Evolutionary conservation across 2,329 filamentous ascomycete species (phyloP), one percentile per base, ranked within the genome.

Genomic region (Tolypocladium nubicola): DNA sequence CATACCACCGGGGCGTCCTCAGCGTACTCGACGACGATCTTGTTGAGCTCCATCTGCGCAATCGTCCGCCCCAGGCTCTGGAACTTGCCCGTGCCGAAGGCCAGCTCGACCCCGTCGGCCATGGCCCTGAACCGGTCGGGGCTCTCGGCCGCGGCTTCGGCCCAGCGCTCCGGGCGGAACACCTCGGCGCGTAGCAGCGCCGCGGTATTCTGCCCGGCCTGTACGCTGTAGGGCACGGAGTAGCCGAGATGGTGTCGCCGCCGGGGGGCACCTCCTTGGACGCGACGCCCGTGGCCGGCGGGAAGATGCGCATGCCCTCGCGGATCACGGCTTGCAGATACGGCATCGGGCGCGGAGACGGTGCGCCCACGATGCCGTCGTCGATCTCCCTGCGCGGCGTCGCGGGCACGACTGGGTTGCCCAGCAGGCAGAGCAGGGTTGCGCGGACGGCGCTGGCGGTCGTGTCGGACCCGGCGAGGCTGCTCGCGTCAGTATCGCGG

Each of bases 391-490:
- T 58, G 14, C 75, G 73, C 1, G 83, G 67, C 70, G 72, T 73
- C 4, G 61, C 56, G 57, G 76, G 74, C 0, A 78, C 72, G 3
- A 67, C 68, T 0, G 78, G 77, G 38, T 73, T 75, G 19, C 73
- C 77, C 45, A 76, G 72, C 57, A 82, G 64, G 64, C 77, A 73
- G 37, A 82, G 73, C 49, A 82, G 54, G 5, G 74, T 78, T 35
- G 74, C 69, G 5, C 79, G 75, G 21, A 83, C 72, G 3, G 75
- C 73, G 0, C 76, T 79, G 1, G 80, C 77, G 0, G 62, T 66
- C 53, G 71, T 71, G 49, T 59, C 58, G 10, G 58, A 59, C 0
- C 58, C 58, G 40, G 56, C 58, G n/a, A 59, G 50, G 5, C 55
- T n/a, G n/a, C n/a, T n/a, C n/a, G n/a, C n/a, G n/a, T n/a, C n/a